Evolutionary conservation across 352 stramenopile species (phyloP), one percentile per base, ranked within the genome.

Genomic region (Aphanomyces euteiches): DNA sequence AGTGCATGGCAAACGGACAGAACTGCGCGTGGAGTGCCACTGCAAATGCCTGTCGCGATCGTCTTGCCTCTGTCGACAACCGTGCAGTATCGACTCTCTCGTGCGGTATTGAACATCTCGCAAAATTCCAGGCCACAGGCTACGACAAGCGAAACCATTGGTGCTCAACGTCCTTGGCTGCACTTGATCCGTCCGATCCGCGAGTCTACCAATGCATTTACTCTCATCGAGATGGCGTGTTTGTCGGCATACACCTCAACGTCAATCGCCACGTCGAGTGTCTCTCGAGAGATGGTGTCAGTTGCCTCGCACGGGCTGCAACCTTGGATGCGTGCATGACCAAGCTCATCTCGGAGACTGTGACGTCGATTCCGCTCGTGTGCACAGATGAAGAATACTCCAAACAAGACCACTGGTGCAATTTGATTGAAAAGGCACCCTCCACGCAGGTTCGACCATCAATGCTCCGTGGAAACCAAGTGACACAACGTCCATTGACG

Each of bases 81-180:
- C 21, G 15, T 19, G 50, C 21, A 28, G 7, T 21, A 1, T 37
- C 50, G 15, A 36, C 21, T 17, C 50, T 58, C 15, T 17, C 50
- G 50, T 58, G 50, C 3, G 50, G 50, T 21, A 12, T 19, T 17
- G 7, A 19, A 7, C 50, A 19, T 36, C 8, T 19, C 17, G 17
- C 15, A 12, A 17, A 36, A 19, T 2, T 12, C 7, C 50, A 36
- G 17, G 3, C 50, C 10, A 36, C 50, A 36, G 50, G 50, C 50
- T 58, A 58, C 50, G 21, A 58, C 50, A 19, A 58, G 7, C 50
- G 50, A 10, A 58, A 19, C 50, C 21, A 58, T 2, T 58, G 50
- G 50, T 58, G 50, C 50, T 58, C 50, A 7, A 58, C 50, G 2
- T 19, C 50, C 8, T 21, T 58, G 7, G 50, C 50, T 12, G 17